A percentile compares a stretch with the other conserved stretches of the same genome.
Conservation (phyloP, 352 stramenopile genomes). For the Phytopythium oedochilum region DNA sequence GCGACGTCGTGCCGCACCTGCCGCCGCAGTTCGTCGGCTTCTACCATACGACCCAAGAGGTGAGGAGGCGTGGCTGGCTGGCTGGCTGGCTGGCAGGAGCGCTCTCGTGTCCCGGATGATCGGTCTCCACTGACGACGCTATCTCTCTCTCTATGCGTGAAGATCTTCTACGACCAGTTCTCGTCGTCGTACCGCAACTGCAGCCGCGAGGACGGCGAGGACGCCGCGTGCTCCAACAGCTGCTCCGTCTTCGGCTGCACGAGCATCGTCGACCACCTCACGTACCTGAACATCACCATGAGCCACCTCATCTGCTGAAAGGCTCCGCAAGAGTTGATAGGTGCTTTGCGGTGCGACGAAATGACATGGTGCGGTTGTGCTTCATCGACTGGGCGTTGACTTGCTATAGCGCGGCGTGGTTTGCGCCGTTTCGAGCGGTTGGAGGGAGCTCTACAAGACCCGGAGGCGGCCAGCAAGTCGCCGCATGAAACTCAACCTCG, state of each 20-base stretch:
- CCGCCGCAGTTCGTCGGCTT: constrained; percentile 76
- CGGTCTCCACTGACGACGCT: too few species aligned
- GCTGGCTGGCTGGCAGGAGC: too few species aligned
- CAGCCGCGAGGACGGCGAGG: constrained; percentile 54
- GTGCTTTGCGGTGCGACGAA: background rate
- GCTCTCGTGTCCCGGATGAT: too few species aligned
- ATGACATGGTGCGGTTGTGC: background rate
- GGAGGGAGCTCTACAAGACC: background rate
- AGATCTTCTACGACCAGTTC: constrained; percentile 85
- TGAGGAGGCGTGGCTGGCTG: too few species aligned
- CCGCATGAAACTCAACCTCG: background rate
- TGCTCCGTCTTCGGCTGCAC: constrained; percentile 74
- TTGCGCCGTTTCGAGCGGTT: background rate
- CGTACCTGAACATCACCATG: constrained; percentile 87
- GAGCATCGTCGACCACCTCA: constrained; percentile 82
- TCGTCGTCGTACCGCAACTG: constrained; percentile 57
- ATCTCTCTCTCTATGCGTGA: too few species aligned
- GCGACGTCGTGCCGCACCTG: constrained; percentile 72
- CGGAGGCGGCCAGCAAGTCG: background rate
- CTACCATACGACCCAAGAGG: constrained; percentile 68
- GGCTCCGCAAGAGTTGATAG: background rate
- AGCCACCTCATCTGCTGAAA: constrained; percentile 79
- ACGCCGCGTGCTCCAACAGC: constrained; percentile 56
- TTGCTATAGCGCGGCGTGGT: background rate
- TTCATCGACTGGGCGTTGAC: background rate